Percentiles rank a stretch among this genome's conserved stretches.
Conservation (phyloP, 257 asterid genomes). For the Nicotiana benthamiana region DNA sequence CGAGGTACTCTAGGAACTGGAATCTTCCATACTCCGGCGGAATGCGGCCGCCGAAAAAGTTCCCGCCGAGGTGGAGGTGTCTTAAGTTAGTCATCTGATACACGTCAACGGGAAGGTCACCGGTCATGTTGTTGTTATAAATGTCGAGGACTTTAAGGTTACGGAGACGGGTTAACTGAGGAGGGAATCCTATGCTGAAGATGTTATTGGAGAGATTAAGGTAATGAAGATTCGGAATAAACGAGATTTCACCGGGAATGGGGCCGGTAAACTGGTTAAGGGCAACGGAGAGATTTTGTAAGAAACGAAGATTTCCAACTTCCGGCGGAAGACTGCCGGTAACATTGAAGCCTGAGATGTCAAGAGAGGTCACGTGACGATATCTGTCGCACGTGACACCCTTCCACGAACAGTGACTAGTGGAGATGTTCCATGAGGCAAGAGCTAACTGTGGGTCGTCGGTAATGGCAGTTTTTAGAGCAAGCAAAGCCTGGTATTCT, state of each 20-base stretch:
- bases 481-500: constrained; percentile 51
- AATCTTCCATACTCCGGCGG: constrained; percentile 67
- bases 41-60: constrained; percentile 54
- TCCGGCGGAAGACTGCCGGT: constrained; percentile 51
- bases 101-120: constrained; percentile 50
- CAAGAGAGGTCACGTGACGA: constrained; percentile 61
- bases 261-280: constrained; percentile 56
- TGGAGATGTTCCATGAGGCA: constrained; percentile 50
- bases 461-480: constrained; percentile 55
- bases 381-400: constrained; percentile 70
- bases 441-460: constrained; percentile 64
- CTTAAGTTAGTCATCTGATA: constrained; percentile 38
- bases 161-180: constrained; percentile 32
- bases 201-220: constrained; percentile 71
- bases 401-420: constrained; percentile 59
- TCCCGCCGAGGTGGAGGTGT: constrained; percentile 79
- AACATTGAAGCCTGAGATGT: constrained; percentile 55
- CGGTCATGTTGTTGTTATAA: constrained; percentile 76
- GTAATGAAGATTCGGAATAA: constrained; percentile 38
- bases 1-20: constrained; percentile 53
- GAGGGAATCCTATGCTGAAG: constrained; percentile 50
- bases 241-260: constrained; percentile 50
- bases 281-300: constrained; percentile 52
- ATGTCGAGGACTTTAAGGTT: constrained; percentile 63
- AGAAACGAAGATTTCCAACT: constrained; percentile 53